phyloP scores from a whole-genome alignment of 495 filamentous ascomycete species.

The Geopyxis carbonaria region DNA sequence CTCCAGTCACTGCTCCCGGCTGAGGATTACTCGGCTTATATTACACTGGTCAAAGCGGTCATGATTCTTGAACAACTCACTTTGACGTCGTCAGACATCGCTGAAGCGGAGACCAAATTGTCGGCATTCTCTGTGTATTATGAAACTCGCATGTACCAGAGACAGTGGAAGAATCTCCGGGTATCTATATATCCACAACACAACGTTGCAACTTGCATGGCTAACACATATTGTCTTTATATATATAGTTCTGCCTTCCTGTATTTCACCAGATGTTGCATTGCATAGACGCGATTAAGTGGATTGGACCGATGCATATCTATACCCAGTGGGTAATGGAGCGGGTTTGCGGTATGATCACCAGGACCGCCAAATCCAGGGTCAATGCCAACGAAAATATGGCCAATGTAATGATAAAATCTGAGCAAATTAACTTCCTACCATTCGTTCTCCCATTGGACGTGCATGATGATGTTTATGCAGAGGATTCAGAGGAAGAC shows the following conservation, averaged over 20 bases:
- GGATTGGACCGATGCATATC: slow-evolving; percentile 6
- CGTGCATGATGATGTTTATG: no score
- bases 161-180: slow-evolving; percentile 1
- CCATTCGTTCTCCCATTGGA: background rate
- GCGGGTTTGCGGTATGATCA: slow-evolving; percentile 6
- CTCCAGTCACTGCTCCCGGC: no score
- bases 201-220: no score
- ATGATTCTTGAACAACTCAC: background rate
- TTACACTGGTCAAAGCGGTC: slow-evolving; percentile 7
- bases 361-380: slow-evolving; percentile 1
- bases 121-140: slow-evolving; percentile 4
- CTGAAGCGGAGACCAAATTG: background rate
- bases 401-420: background rate
- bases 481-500: no score
- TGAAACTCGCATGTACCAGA: slow-evolving; percentile 3
- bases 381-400: slow-evolving; percentile 6
- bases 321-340: slow-evolving; percentile 12
- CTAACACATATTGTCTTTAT: no score
- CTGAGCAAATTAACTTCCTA: background rate
- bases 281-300: background rate
- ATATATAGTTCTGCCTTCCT: no score
- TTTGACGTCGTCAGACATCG: background rate
- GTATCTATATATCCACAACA: no score
- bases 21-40: slow-evolving; percentile 5
- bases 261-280: slow-evolving; percentile 6